A percentile compares a stretch with the other conserved stretches of the same genome.
Evolutionary conservation across 1,284 basidiomycete genomes (phyloP).

Genomic region (Fistulinella cinereoalba): DNA sequence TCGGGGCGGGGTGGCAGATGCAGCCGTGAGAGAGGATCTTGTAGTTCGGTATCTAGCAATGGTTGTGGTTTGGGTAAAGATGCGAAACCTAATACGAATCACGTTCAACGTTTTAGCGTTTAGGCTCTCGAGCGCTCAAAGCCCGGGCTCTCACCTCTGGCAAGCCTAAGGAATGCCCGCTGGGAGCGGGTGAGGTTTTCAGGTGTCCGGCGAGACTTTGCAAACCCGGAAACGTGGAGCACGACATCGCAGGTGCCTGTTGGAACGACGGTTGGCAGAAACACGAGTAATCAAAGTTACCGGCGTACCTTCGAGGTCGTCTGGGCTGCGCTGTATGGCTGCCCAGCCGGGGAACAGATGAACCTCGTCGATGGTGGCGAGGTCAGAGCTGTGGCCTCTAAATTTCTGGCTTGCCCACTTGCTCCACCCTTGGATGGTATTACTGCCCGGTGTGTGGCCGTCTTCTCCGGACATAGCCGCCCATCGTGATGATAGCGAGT

Average conservation of each 20-base stretch:
- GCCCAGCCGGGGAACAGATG: slow-evolving; percentile 38
- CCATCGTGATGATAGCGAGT: slow-evolving; percentile 17
- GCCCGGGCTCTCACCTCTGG: slow-evolving; percentile 76
- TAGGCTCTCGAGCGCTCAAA: not conserved
- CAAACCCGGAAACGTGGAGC: slow-evolving; percentile 74
- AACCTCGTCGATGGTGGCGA: slow-evolving; percentile 31
- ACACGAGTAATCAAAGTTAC: not conserved
- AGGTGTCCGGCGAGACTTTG: slow-evolving; percentile 57
- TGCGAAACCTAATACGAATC: slow-evolving; percentile 50
- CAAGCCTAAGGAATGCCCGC: slow-evolving; percentile 70
- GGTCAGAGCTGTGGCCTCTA: slow-evolving; percentile 19
- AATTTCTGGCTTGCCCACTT: slow-evolving; percentile 52
- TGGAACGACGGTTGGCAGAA: not conserved
- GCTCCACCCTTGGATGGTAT: slow-evolving; percentile 38
- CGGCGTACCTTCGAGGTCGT: slow-evolving; percentile 17
- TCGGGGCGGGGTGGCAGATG: slow-evolving; percentile 57
- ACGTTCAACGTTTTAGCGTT: not conserved
- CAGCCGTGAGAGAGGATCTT: slow-evolving; percentile 43
- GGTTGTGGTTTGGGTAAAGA: slow-evolving; percentile 52
- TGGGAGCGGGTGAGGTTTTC: slow-evolving; percentile 71
- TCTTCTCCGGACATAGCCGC: slow-evolving; percentile 11
- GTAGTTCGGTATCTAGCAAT: slow-evolving; percentile 27
- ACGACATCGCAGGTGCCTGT: slow-evolving; percentile 62
- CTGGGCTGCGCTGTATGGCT: slow-evolving; percentile 9
- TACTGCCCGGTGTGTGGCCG: slow-evolving; percentile 11